Base-by-base conservation (phyloP, 192 early-diverging fungal species). In the Jimgerdemannia lactiflua region DNA sequence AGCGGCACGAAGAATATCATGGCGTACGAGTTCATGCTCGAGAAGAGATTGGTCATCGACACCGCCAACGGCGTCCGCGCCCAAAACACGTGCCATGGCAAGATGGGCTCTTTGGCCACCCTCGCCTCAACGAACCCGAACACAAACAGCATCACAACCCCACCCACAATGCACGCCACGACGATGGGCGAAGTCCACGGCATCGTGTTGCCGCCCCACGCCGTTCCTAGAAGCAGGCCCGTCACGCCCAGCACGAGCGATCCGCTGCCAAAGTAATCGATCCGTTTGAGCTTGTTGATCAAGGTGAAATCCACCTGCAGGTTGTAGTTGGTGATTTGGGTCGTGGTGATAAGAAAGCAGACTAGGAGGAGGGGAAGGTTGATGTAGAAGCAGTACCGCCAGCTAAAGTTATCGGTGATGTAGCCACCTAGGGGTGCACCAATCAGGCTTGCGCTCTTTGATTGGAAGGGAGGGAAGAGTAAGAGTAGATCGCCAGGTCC, bases 341-440 rank as follows among this genome's bases (percentile, higher is more conserved):
- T 63, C 4, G 73, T 59, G 11, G 88, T 75, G 7, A 89, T 79
- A 11, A 81, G 72, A 59, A 88, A 67, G 18, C 88, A 83, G 59
- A 91, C 42, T 19, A 80, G 69, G 8, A 91, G 82, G 54, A 95
- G 69, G 54, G 94, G 94, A 8, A 96, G 70, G 80, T 94, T 95
- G 81, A 95, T 91, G 82, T 86, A 95, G 76, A 95, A 95, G 69
- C 89, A 89, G 80, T 89, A 90, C 54, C 83, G 82, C 90, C 90
- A 91, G n/a, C 78, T 82, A 69, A 81, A 71, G 17, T 76, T 65
- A 63, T 84, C 78, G 54, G 93, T 91, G 3, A 89, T 88, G 70
- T 95, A 92, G 7, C 85, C 85, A 64, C 77, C 77, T 14, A 94
- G 68, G 6, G 94, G 76, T 14, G 94, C 94, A 2, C 90, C 95